These are phyloP conservation scores for Yueomyces sp. DNA, from an alignment of 805 yeast genomes.

Conservation along the genomic window DNA sequence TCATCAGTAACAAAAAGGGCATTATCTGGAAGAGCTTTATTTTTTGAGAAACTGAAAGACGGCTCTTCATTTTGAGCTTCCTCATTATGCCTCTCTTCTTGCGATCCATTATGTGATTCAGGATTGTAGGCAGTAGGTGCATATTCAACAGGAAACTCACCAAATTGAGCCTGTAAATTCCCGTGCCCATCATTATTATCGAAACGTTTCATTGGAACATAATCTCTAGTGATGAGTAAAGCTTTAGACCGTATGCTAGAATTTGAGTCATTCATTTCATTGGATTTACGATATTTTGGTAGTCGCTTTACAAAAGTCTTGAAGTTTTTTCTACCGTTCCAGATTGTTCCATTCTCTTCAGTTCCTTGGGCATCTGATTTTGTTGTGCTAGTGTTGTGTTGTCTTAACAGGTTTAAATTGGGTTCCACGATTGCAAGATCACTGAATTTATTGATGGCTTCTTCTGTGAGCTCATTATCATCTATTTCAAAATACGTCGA, in stretches of 20 bases:
- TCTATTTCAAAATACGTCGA: conserved; percentile 16
- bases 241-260: conserved; percentile 11
- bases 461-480: conserved; percentile 17
- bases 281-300: conserved; percentile 6
- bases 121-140: not conserved
- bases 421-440: conserved; percentile 26
- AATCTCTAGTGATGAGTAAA: conserved; percentile 22
- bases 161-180: conserved; percentile 2
- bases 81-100: not conserved
- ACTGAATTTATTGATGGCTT: conserved; percentile 19
- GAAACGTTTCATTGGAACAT: conserved; percentile 19
- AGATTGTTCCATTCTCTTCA: conserved; percentile 1
- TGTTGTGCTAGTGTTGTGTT: not conserved
- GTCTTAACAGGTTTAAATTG: conserved; percentile 13
- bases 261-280: conserved; percentile 1
- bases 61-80: conserved; percentile 1
- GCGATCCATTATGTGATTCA: not conserved
- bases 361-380: not conserved
- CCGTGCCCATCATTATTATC: conserved; percentile 2
- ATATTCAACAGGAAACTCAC: conserved; percentile 2
- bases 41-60: conserved; percentile 1
- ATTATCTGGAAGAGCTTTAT: not conserved
- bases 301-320: conserved; percentile 26
- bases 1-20: conserved; percentile 12
- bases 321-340: conserved; percentile 27